A percentile compares a stretch with the other conserved stretches of the same genome.
Conservation (phyloP, 2,329 filamentous ascomycete genomes). For the Colletotrichum simmondsii region DNA sequence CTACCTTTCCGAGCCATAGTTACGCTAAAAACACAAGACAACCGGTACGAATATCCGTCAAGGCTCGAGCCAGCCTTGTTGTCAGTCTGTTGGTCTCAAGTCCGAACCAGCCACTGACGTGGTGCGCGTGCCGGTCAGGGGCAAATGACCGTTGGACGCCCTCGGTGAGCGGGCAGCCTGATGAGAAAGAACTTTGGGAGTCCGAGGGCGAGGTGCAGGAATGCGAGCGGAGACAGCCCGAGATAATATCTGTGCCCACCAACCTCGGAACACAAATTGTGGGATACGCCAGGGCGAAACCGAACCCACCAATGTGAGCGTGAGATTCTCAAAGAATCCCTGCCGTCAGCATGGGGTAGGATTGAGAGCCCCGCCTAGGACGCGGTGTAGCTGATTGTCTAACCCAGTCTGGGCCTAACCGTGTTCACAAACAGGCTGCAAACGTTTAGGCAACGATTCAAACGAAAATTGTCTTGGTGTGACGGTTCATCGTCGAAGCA, state of each 20-base stretch:
- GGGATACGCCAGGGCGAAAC: background rate
- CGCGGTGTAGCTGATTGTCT: background rate
- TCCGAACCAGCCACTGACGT: conserved; percentile 12
- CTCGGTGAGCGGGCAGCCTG: conserved; percentile 9
- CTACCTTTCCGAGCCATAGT: conserved; percentile 51
- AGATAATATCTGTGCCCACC: conserved; percentile 13
- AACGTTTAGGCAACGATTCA: background rate
- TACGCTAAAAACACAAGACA: background rate
- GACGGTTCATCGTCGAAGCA: background rate
- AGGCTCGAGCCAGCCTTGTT: conserved; percentile 9
- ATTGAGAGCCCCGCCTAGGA: background rate
- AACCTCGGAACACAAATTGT: background rate
- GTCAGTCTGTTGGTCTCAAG: background rate
- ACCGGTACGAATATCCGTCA: background rate
- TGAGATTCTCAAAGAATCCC: background rate
- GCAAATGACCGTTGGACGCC: background rate
- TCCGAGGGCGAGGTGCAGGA: conserved; percentile 9
- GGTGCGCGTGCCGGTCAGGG: background rate
- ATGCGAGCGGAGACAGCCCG: background rate
- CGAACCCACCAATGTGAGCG: conserved; percentile 4
- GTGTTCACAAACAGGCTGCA: background rate
- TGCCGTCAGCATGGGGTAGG: background rate
- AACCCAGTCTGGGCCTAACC: background rate
- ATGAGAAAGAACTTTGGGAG: conserved; percentile 4
- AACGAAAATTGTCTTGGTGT: background rate